phyloP scores from a whole-genome alignment of 1,139 yeast species.

The Yueomyces sp. region DNA sequence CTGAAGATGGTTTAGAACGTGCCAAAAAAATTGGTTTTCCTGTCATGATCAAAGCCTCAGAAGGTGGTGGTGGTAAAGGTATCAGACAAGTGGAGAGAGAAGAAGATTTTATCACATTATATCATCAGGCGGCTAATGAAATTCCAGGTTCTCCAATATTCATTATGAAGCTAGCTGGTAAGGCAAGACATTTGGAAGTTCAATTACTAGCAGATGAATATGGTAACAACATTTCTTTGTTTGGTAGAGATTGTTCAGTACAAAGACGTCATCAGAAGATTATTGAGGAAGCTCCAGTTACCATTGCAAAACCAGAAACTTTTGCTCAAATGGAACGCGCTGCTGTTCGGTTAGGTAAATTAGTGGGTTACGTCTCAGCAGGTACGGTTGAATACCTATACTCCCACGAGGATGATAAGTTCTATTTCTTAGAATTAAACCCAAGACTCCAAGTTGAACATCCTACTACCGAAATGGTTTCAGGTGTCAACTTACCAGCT shows the following conservation, averaged over 20 bases:
- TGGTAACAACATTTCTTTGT: constrained; percentile 84
- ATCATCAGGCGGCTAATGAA: constrained; percentile 85
- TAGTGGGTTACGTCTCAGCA: constrained; percentile 96
- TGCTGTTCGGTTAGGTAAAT: constrained; percentile 89
- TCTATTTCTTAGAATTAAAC: constrained; percentile 88
- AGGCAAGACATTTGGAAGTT: constrained; percentile 91
- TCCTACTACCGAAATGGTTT: constrained; percentile 98
- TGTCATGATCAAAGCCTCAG: constrained; percentile 92
- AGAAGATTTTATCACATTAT: constrained; percentile 55
- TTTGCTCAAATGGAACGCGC: constrained; percentile 90
- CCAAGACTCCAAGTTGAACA: constrained; percentile 99
- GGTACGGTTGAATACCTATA: constrained; percentile 97
- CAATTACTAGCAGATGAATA: constrained; percentile 91
- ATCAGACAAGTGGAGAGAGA: constrained; percentile 82
- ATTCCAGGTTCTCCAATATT: constrained; percentile 94
- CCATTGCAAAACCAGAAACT: constrained; percentile 78
- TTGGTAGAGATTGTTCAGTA: constrained; percentile 95
- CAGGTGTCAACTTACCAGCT: constrained; percentile 95
- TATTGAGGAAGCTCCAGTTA: constrained; percentile 94
- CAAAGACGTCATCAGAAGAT: constrained; percentile 96
- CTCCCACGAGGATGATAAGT: constrained; percentile 86
- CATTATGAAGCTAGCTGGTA: constrained; percentile 89
- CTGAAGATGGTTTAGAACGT: constrained; percentile 78
- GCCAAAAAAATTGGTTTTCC: constrained; percentile 89
- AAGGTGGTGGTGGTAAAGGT: constrained; percentile 99